Percentiles rank a stretch among this genome's conserved stretches.
Evolutionary conservation across 495 filamentous ascomycete genomes (phyloP).

Genomic region (Penicillium ucsense): DNA sequence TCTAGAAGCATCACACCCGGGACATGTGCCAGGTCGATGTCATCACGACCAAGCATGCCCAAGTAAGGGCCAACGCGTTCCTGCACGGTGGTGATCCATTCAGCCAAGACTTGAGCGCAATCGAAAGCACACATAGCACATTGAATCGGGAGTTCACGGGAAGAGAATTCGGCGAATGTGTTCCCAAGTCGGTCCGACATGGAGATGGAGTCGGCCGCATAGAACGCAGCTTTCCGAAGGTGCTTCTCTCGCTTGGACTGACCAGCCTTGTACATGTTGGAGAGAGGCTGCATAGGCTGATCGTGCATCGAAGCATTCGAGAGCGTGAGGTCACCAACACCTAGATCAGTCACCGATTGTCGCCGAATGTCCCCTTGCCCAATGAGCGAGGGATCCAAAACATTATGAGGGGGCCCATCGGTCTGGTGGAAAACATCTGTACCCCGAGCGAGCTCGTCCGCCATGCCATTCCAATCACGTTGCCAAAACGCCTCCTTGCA

Average conservation of each 20-base stretch:
- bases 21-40: slow-evolving; percentile 65
- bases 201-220: slow-evolving; percentile 83
- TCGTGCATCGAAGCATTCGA: slow-evolving; percentile 34
- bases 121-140: slow-evolving; percentile 92
- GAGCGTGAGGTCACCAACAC: slow-evolving; percentile 33
- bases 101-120: slow-evolving; percentile 91
- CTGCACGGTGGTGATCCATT: slow-evolving; percentile 93
- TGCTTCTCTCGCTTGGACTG: slow-evolving; percentile 71
- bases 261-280: slow-evolving; percentile 23
- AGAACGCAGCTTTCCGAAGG: slow-evolving; percentile 86
- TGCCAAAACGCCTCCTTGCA: slow-evolving; percentile 94
- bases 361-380: slow-evolving; percentile 18
- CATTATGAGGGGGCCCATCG: slow-evolving; percentile 35
- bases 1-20: slow-evolving; percentile 84
- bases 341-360: slow-evolving; percentile 32
- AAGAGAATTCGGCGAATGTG: slow-evolving; percentile 77
- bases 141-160: slow-evolving; percentile 84
- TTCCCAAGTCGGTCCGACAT: slow-evolving; percentile 84
- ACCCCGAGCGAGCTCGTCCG: slow-evolving; percentile 78
- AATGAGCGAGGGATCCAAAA: slow-evolving; percentile 25
- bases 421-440: slow-evolving; percentile 65
- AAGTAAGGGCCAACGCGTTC: slow-evolving; percentile 85
- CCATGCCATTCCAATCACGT: slow-evolving; percentile 87
- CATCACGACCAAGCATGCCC: slow-evolving; percentile 75
- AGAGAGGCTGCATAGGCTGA: slow-evolving; percentile 24